These are phyloP conservation scores for Wolfiporia cocos DNA, from an alignment of 1,284 basidiomycete genomes.

Conservation along the genomic window DNA sequence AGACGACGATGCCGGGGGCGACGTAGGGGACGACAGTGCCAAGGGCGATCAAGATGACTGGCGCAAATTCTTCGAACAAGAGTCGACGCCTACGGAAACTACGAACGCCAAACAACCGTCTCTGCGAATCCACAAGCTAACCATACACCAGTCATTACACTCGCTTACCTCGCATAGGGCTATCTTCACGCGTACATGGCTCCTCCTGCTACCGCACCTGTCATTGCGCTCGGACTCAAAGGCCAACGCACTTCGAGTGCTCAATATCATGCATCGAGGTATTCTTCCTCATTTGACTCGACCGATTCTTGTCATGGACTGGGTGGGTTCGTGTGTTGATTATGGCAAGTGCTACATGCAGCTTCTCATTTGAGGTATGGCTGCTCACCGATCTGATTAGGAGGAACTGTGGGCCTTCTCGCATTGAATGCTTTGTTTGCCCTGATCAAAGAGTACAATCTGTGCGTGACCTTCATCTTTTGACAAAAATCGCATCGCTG, in stretches of 20 bases:
- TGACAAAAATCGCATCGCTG: background rate
- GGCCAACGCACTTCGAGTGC: conserved; percentile 48
- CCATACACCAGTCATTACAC: conserved; percentile 71
- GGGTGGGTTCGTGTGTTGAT: conserved; percentile 87
- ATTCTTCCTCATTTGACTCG: conserved; percentile 83
- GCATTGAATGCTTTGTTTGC: conserved; percentile 91
- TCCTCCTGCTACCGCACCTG: conserved; percentile 60
- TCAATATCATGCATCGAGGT: conserved; percentile 80
- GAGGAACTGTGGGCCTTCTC: conserved; percentile 84
- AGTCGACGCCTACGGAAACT: conserved; percentile 30
- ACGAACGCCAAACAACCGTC: conserved; percentile 29
- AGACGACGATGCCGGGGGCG: conserved; percentile 25
- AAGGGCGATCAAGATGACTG: conserved; percentile 63
- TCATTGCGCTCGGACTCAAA: conserved; percentile 35
- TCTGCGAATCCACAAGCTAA: conserved; percentile 55
- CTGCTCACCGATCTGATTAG: no score
- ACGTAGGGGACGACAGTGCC: conserved; percentile 32
- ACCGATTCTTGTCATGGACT: conserved; percentile 87
- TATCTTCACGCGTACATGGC: conserved; percentile 77
- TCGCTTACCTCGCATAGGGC: conserved; percentile 68
- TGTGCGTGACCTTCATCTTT: conserved; percentile 44
- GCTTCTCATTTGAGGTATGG: no score
- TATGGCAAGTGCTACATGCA: conserved; percentile 61
- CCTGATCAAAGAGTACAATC: conserved; percentile 89
- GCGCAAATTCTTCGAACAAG: conserved; percentile 77